phyloP scores from a whole-genome alignment of 2,329 filamentous ascomycete species.

The Cadophora sp. region DNA sequence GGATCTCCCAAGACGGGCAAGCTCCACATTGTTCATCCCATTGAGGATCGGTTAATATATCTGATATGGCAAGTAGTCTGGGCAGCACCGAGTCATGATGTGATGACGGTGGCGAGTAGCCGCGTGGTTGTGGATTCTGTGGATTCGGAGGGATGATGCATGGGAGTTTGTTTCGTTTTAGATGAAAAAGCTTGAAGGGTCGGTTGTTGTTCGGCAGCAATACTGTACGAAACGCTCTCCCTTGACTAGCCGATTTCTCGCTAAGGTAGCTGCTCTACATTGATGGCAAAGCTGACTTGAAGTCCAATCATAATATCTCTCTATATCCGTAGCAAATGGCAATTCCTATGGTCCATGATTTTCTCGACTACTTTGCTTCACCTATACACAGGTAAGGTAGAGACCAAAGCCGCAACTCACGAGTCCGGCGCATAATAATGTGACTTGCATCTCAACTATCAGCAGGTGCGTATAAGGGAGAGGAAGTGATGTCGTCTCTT shows the following conservation, averaged over 20 bases:
- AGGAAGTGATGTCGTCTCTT: too few species aligned
- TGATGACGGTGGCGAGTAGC: background rate
- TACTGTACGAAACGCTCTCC: background rate
- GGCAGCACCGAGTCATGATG: background rate
- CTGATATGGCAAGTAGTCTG: background rate
- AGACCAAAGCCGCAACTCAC: too few species aligned
- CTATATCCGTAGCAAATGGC: too few species aligned
- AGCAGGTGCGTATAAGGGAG: too few species aligned
- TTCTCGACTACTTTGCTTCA: too few species aligned
- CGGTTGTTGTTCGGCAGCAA: background rate
- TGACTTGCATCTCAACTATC: too few species aligned
- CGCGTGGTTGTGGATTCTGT: slow-evolving; percentile 1
- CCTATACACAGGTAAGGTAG: too few species aligned
- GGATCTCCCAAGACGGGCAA: background rate
- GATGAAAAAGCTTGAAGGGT: background rate
- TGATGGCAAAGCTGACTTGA: too few species aligned
- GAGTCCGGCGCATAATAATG: too few species aligned
- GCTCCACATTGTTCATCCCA: slow-evolving; percentile 18
- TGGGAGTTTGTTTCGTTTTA: slow-evolving; percentile 16
- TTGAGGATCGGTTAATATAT: slow-evolving; percentile 18
- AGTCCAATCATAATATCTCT: too few species aligned
- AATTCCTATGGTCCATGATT: too few species aligned
- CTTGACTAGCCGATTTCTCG: background rate
- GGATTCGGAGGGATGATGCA: slow-evolving; percentile 1
- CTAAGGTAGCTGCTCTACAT: too few species aligned